Percentiles rank a stretch among this genome's conserved stretches.
phyloP scores from a whole-genome alignment of 2,329 filamentous ascomycete species.

The Tolypocladium sp. region DNA sequence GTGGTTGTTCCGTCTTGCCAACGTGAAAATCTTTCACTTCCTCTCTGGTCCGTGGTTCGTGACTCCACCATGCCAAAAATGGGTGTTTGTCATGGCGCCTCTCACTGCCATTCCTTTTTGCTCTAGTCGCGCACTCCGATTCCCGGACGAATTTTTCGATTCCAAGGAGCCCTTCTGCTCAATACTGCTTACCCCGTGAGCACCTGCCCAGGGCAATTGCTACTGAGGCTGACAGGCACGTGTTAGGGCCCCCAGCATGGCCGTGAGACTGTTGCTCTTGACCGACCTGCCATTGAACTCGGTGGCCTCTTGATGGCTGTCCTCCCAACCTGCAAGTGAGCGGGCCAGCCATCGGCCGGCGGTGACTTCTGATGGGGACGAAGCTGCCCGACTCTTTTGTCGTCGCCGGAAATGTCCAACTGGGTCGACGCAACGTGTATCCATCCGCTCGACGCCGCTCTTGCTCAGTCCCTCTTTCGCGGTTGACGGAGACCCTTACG shows the following conservation, averaged over 20 bases:
- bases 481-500: too few species aligned
- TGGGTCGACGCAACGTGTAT: neutral
- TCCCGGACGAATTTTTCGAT: too few species aligned
- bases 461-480: neutral
- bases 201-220: neutral
- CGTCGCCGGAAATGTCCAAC: neutral
- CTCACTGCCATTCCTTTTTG: neutral
- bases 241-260: too few species aligned
- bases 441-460: neutral
- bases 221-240: too few species aligned
- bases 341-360: neutral
- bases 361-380: neutral
- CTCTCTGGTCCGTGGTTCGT: neutral
- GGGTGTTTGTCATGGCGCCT: too few species aligned
- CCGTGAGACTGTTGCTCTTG: too few species aligned
- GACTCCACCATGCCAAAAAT: neutral
- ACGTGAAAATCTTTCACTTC: neutral
- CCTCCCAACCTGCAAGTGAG: too few species aligned
- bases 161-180: neutral
- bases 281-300: neutral
- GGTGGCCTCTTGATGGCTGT: neutral
- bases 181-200: neutral
- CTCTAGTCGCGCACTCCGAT: neutral
- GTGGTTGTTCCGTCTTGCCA: neutral
- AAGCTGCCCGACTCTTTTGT: neutral